Evolutionary conservation across 352 stramenopile genomes (phyloP), one percentile per base, ranked within the genome.

Genomic region (Globisporangium iwayamae): DNA sequence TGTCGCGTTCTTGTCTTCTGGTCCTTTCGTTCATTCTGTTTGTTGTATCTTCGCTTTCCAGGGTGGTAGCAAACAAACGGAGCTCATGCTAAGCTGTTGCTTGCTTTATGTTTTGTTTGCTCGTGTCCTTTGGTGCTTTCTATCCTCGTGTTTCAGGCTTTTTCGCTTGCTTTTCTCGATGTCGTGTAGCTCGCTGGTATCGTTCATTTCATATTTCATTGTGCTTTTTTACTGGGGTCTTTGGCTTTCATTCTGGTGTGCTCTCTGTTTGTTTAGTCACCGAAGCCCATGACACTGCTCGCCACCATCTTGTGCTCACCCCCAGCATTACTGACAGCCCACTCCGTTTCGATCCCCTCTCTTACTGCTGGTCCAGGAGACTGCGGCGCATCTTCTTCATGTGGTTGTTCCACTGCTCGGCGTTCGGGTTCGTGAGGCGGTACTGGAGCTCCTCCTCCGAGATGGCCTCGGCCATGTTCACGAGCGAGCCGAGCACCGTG

Each of bases 401-500:
- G 73, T 93, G 80, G 51, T 78, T 76, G 65, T 91, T 93, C 86
- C 86, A 94, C 60, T 81, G 75, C 38, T 92, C 83, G 10, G 81
- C 79, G 43, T 87, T 85, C 13, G 77, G 70, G 56, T 81, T 89
- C 60, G 79, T 90, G 13, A 96, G 75, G 32, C 89, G 86, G 60
- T 91, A 96, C 73, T 96, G 84, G 45, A 97, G 79, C 68, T 97
- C 90, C 56, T 97, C 89, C 65, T 97, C 87, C 22, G 83, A 93
- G 58, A 97, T 96, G 28, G 81, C 83, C 67, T 96, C 88, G 16
- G 89, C 89, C 81, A 97, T 93, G 76, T 97, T 96, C 63, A 96
- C 82, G 65, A 97, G 78, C 51, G 87, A 96, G 10, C 85, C 84
- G 10, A 96, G 83, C 53, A 97, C 90, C 28, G 90, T 97, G 46